These are phyloP conservation scores for Sphaerulina vaccinii DNA, from an alignment of 2,329 filamentous ascomycete species.

Conservation along the genomic window DNA sequence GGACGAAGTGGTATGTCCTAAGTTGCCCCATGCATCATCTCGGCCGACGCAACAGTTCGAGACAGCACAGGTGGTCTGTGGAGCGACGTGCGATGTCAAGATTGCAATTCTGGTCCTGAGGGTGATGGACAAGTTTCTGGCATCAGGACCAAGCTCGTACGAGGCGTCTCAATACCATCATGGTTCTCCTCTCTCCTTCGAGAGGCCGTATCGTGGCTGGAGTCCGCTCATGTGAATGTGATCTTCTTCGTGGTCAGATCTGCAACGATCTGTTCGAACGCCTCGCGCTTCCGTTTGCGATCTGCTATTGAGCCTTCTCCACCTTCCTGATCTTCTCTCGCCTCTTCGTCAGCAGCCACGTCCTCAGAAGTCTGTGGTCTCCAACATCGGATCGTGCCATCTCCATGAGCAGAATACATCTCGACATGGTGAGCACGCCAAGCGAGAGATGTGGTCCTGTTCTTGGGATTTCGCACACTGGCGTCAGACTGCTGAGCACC, in stretches of 20 bases:
- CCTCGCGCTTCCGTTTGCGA: slow-evolving; percentile 70
- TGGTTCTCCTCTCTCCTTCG: no score
- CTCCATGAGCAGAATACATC: slow-evolving; percentile 78
- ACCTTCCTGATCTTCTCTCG: slow-evolving; percentile 44
- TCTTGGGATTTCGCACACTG: slow-evolving; percentile 34
- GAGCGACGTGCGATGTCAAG: no score
- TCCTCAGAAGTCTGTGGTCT: slow-evolving; percentile 58
- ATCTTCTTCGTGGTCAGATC: slow-evolving; percentile 72
- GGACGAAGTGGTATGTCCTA: no score
- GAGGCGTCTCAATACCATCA: no score
- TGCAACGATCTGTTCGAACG: slow-evolving; percentile 75
- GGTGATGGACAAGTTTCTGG: no score
- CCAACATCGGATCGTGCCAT: slow-evolving; percentile 83
- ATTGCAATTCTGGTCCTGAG: no score
- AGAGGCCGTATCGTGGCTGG: no score
- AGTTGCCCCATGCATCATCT: no score
- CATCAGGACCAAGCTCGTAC: no score
- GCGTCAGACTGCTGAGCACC: slow-evolving; percentile 14
- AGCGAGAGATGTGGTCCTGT: slow-evolving; percentile 69
- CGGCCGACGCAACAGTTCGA: no score
- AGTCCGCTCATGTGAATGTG: slow-evolving; percentile 46
- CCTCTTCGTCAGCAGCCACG: slow-evolving; percentile 44
- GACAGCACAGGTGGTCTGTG: no score
- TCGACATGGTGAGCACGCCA: slow-evolving; percentile 72
- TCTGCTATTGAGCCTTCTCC: slow-evolving; percentile 42